phyloP scores from a whole-genome alignment of 345 rosid genomes.

The Populus euphratica region DNA sequence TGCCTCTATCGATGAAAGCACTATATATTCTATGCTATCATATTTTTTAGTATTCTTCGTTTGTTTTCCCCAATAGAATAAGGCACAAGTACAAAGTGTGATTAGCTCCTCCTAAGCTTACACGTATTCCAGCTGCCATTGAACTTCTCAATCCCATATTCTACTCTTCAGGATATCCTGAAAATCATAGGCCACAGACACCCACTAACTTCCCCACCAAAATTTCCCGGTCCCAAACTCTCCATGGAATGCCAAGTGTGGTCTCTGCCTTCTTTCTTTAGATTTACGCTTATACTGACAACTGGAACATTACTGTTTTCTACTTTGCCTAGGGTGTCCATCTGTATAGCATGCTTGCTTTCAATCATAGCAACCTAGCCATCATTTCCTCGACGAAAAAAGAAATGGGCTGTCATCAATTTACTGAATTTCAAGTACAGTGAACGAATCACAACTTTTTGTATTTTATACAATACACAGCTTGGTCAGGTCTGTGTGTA shows the following conservation, averaged over 20 bases:
- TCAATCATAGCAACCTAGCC: slow-evolving; percentile 6
- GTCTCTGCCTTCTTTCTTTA: background rate
- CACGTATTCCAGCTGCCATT: background rate
- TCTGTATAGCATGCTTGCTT: slow-evolving; percentile 16
- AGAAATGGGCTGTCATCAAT: background rate
- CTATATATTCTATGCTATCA: background rate
- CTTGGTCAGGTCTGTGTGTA: background rate
- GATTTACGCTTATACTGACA: slow-evolving; percentile 2
- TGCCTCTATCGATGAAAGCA: background rate
- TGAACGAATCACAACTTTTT: background rate
- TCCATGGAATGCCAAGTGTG: slow-evolving; percentile 3
- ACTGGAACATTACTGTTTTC: slow-evolving; percentile 3
- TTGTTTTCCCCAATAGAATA: background rate
- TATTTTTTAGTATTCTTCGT: background rate
- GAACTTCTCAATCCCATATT: background rate
- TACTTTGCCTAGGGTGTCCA: background rate
- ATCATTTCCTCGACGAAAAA: background rate
- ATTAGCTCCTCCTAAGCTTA: background rate
- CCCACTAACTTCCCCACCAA: slow-evolving; percentile 5
- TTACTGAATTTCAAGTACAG: background rate
- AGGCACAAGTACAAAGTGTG: background rate
- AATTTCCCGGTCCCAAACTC: background rate
- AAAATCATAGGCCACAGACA: background rate
- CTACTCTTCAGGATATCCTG: background rate
- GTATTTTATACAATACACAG: background rate